These are phyloP conservation scores for Kluyveromyces sp. DNA, from an alignment of 1,139 yeast species.

Conservation along the genomic window DNA sequence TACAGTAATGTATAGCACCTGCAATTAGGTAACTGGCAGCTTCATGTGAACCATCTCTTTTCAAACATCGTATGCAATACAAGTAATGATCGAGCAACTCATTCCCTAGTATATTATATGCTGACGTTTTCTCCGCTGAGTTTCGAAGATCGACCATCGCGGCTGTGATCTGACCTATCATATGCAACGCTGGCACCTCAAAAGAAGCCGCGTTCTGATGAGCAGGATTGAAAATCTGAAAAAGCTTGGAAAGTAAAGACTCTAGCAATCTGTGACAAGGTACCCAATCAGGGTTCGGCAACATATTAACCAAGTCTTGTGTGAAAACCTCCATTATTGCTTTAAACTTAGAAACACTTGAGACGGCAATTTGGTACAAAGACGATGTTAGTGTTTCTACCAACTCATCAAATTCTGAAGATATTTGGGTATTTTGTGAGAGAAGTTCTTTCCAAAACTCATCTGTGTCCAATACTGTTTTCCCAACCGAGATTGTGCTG, in stretches of 20 bases:
- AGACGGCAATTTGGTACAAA: slow-evolving; percentile 37
- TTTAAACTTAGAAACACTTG: slow-evolving; percentile 37
- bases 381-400: slow-evolving; percentile 37
- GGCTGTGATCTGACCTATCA: slow-evolving; percentile 50
- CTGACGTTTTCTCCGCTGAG: slow-evolving; percentile 12
- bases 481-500: slow-evolving; percentile 1
- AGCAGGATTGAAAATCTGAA: slow-evolving; percentile 32
- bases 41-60: neutral
- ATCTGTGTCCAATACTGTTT: neutral
- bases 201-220: slow-evolving; percentile 34
- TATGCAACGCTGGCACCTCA: slow-evolving; percentile 48
- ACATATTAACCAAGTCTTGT: slow-evolving; percentile 47
- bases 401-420: slow-evolving; percentile 10
- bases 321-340: slow-evolving; percentile 44
- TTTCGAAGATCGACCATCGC: slow-evolving; percentile 33
- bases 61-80: neutral
- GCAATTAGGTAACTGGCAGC: neutral
- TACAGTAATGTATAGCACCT: neutral
- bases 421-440: neutral
- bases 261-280: slow-evolving; percentile 45
- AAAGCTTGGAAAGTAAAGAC: slow-evolving; percentile 38
- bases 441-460: neutral
- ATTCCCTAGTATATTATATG: neutral
- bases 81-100: neutral
- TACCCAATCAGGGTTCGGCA: slow-evolving; percentile 55